Percentiles rank a stretch among this genome's conserved stretches.
These are phyloP conservation scores for Lichtheimia hyalospora DNA, from an alignment of 371 early-diverging fungal species.

Conservation along the genomic window DNA sequence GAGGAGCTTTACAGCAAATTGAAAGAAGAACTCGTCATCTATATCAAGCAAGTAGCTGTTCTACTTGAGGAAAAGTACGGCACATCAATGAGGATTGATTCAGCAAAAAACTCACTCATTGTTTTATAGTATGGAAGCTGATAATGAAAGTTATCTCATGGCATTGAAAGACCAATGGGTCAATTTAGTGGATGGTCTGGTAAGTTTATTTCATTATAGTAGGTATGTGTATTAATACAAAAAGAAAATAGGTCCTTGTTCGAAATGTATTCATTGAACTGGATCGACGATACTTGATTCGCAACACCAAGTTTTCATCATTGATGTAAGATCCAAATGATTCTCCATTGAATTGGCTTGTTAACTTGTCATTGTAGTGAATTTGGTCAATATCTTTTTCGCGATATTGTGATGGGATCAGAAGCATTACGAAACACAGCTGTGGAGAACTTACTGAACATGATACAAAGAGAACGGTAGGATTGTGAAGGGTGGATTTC, in stretches of 20 bases:
- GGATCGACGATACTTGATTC: conserved; percentile 87
- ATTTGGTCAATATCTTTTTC: conserved; percentile 73
- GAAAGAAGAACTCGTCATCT: conserved; percentile 50
- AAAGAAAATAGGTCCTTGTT: conserved; percentile 55
- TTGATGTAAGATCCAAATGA: conserved; percentile 55
- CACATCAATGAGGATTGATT: conserved; percentile 4
- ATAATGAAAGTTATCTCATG: conserved; percentile 41
- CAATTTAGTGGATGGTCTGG: conserved; percentile 63
- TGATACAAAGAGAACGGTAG: conserved; percentile 26
- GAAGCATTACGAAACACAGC: conserved; percentile 45
- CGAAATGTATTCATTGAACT: conserved; percentile 87
- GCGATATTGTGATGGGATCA: conserved; percentile 55
- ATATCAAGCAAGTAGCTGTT: conserved; percentile 30
- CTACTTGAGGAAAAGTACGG: conserved; percentile 1
- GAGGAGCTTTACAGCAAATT: conserved; percentile 63
- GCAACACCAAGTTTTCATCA: conserved; percentile 64
- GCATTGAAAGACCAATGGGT: conserved; percentile 59
- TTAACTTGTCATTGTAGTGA: conserved; percentile 36
- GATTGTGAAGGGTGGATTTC: no score
- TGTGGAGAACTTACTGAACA: conserved; percentile 27
- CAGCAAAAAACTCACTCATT: neutral
- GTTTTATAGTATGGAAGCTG: conserved; percentile 12
- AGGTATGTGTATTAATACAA: no score
- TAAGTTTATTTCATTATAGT: conserved; percentile 21
- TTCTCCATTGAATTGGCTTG: neutral